phyloP scores from a whole-genome alignment of 768 basidiomycete genomes.

The Terana coerulea region DNA sequence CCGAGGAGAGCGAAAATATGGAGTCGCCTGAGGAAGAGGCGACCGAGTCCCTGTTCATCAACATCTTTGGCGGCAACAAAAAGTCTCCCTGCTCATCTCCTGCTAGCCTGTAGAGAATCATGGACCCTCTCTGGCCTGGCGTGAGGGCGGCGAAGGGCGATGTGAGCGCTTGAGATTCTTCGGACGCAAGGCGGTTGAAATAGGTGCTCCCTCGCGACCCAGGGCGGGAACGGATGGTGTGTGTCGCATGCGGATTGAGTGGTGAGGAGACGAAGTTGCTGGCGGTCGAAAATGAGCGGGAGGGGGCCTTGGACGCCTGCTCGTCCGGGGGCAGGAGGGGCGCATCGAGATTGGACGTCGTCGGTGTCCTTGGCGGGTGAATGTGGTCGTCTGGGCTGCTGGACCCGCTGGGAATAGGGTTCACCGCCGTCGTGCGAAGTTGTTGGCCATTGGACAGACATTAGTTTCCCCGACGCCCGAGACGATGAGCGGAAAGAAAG shows the following conservation, averaged over 20 bases:
- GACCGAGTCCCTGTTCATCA: constrained; percentile 37
- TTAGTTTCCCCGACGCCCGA: constrained; percentile 10
- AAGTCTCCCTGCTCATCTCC: constrained; percentile 32
- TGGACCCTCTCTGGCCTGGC: constrained; percentile 44
- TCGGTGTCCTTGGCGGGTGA: constrained; percentile 18
- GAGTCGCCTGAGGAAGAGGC: constrained; percentile 53
- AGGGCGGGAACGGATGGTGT: constrained; percentile 34
- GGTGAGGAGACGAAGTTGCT: constrained; percentile 47
- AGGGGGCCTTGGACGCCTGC: constrained; percentile 13
- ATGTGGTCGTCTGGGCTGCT: constrained; percentile 12
- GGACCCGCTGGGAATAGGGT: constrained; percentile 8
- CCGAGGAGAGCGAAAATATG: constrained; percentile 42
- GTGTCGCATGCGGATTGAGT: constrained; percentile 41
- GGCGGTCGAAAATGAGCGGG: constrained; percentile 27
- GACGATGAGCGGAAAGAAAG: constrained; percentile 15
- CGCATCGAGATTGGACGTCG: constrained; percentile 24
- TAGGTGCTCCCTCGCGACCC: constrained; percentile 37
- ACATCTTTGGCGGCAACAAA: constrained; percentile 30
- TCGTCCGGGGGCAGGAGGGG: constrained; percentile 28
- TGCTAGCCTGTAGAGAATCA: constrained; percentile 66
- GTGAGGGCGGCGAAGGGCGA: constrained; percentile 27
- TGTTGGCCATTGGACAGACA: constrained; percentile 17
- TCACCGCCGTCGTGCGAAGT: constrained; percentile 7
- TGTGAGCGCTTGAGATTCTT: constrained; percentile 40
- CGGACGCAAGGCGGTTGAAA: constrained; percentile 42